phyloP scores from a whole-genome alignment of 192 early-diverging fungal species.

The Allomyces macrogynus region DNA sequence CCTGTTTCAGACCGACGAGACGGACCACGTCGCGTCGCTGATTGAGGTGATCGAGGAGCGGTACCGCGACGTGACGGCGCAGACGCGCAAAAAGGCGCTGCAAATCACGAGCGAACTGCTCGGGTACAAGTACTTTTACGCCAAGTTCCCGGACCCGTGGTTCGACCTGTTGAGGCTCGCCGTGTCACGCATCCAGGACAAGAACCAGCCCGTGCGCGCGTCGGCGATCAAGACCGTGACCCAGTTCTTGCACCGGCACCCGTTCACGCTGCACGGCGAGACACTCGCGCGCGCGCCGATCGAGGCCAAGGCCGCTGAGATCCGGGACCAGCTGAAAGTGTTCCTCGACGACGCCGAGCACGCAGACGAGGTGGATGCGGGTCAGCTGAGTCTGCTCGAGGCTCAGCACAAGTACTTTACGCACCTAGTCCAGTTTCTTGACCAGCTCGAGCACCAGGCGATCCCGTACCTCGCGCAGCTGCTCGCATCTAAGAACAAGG shows the following conservation, averaged over 20 bases:
- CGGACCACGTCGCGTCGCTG: constrained; percentile 49
- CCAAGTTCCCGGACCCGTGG: constrained; percentile 55
- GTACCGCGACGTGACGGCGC: constrained; percentile 73
- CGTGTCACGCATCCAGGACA: constrained; percentile 69
- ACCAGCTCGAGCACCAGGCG: constrained; percentile 47
- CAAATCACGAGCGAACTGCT: constrained; percentile 62
- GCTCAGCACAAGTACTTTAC: constrained; percentile 55
- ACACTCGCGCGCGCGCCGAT: constrained; percentile 50
- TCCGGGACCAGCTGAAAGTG: constrained; percentile 48
- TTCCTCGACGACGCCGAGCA: constrained; percentile 13
- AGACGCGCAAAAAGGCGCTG: constrained; percentile 67
- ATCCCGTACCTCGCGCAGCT: constrained; percentile 62
- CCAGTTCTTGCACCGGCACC: constrained; percentile 63
- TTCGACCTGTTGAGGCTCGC: constrained; percentile 45
- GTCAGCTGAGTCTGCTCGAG: constrained; percentile 25
- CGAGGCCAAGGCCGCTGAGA: constrained; percentile 36
- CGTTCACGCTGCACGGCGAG: constrained; percentile 73
- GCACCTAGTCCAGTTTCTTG: constrained; percentile 72
- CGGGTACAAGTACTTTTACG: constrained; percentile 27
- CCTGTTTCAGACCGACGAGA: constrained; percentile 33
- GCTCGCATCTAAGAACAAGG: constrained; percentile 68
- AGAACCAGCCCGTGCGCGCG: constrained; percentile 69
- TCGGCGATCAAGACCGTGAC: constrained; percentile 73
- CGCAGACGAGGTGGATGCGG: constrained; percentile 19
- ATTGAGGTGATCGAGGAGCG: constrained; percentile 84